Evolutionary conservation across 306 rosid genomes (phyloP), one percentile per base, ranked within the genome.

Genomic region (Mimosa pudica): DNA sequence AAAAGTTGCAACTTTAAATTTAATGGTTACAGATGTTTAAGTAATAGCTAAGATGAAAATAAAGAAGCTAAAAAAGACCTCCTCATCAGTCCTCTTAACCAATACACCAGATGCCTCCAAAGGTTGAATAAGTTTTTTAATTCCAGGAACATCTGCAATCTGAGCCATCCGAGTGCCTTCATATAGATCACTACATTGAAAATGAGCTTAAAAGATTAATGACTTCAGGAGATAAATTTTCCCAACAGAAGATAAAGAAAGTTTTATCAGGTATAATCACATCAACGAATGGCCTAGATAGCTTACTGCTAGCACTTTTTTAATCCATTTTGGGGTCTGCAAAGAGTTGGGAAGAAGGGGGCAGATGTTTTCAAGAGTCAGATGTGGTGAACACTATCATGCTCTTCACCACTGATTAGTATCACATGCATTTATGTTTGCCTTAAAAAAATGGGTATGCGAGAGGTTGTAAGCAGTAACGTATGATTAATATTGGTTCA

Each of bases 131-230:
- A 96, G 76, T 87, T 89, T 88, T 82, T 89, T 91, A 72, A 96
- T 89, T 85, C 91, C 94, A 63, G 81, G 65, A 81, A 96, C 48
- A 85, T 96, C 99, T 17, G 89, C 65, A 44, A 61, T 84, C 77
- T 71, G 85, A 73, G 99, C 99, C 88, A 74, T 84, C 77, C 99
- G 96, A 36, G 99, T 96, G 79, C 98, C 99, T 89, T 96, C 99
- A 12, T 96, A 96, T 54, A 90, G 94, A 73, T 96, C 99, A 76
- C 99, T 95, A 67, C 77, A 80, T 67, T 58, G 61, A 80, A 7
- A 14, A 70, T 89, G 46, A 82, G 79, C 61, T 10, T 73, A 75
- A 36, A 18, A 82, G 41, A 82, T 72, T 16, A 18, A 82, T 38
- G 63, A 41, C 41, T 8, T 33, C 45, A 38, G 35, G 61, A 24